These are phyloP conservation scores for Iris macrosiphon DNA, from an alignment of 106 monocot genomes.

Conservation along the genomic window DNA sequence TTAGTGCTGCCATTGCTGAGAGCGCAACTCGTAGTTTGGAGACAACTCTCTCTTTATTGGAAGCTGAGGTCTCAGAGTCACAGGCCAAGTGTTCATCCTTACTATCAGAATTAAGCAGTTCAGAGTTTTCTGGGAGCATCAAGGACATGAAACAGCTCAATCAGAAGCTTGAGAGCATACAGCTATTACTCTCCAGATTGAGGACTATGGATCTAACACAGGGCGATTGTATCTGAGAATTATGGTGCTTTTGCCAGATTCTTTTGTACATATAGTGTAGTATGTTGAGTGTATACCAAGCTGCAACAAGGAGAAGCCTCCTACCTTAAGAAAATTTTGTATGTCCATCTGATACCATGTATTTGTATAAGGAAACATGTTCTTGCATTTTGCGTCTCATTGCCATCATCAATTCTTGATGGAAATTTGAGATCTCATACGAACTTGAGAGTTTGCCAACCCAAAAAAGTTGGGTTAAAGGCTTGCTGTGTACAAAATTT, in stretches of 20 bases:
- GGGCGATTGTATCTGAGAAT: background rate
- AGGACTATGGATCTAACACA: slow-evolving; percentile 30
- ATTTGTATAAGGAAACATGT: too few species aligned
- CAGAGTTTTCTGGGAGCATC: slow-evolving; percentile 24
- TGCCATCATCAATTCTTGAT: too few species aligned
- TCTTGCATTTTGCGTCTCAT: too few species aligned
- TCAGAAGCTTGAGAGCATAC: slow-evolving; percentile 82
- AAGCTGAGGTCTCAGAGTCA: slow-evolving; percentile 59
- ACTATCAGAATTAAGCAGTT: slow-evolving; percentile 41
- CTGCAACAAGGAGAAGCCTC: background rate
- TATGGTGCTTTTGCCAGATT: slow-evolving; percentile 3
- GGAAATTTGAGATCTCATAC: too few species aligned
- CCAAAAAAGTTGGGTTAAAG: too few species aligned
- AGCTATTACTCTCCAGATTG: slow-evolving; percentile 55
- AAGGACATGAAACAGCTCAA: slow-evolving; percentile 52
- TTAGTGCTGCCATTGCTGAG: slow-evolving; percentile 14
- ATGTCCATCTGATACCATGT: background rate
- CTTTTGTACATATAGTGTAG: slow-evolving; percentile 26
- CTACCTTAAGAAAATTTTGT: slow-evolving; percentile 4
- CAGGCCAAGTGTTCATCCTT: slow-evolving; percentile 58
- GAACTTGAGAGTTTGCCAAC: too few species aligned
- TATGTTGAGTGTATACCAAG: slow-evolving; percentile 13
- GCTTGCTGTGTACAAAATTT: too few species aligned
- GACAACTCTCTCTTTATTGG: slow-evolving; percentile 44
- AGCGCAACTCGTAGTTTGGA: slow-evolving; percentile 25